Conservation (phyloP, 345 rosid species). For the Acer negundo region DNA sequence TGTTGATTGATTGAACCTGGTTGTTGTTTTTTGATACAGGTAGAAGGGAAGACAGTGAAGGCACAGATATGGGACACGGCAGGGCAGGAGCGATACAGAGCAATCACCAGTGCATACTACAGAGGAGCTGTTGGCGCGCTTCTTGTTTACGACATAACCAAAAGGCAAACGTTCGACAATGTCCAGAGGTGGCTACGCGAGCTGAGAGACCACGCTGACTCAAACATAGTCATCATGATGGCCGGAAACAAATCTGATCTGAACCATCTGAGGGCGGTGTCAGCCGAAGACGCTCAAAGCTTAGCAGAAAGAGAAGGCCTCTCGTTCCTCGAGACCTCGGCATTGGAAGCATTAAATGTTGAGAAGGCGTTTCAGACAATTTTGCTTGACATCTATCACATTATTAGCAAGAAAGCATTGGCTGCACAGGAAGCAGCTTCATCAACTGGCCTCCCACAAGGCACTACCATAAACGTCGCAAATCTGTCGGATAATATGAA, state of each 20-base stretch:
- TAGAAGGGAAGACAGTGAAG: slow-evolving; percentile 72
- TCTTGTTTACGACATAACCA: slow-evolving; percentile 67
- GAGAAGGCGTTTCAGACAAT: slow-evolving; percentile 68
- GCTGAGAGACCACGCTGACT: slow-evolving; percentile 67
- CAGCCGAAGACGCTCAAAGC: slow-evolving; percentile 36
- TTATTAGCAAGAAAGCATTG: slow-evolving; percentile 63
- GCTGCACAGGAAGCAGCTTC: slow-evolving; percentile 60
- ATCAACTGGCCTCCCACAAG: slow-evolving; percentile 49
- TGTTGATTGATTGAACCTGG: not conserved
- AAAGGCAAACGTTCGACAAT: slow-evolving; percentile 65
- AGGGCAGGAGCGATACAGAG: slow-evolving; percentile 71
- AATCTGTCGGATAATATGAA: slow-evolving; percentile 42
- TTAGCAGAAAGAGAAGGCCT: slow-evolving; percentile 54
- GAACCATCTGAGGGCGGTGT: slow-evolving; percentile 52
- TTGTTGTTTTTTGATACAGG: slow-evolving; percentile 29
- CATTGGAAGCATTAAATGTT: slow-evolving; percentile 54
- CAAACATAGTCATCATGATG: slow-evolving; percentile 74
- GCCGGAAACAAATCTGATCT: slow-evolving; percentile 71
- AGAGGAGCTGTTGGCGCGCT: slow-evolving; percentile 76
- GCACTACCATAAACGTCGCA: slow-evolving; percentile 65
- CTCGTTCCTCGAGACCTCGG: slow-evolving; percentile 64
- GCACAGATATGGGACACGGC: slow-evolving; percentile 84
- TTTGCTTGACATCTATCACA: slow-evolving; percentile 57
- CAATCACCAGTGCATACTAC: slow-evolving; percentile 75
- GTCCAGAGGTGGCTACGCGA: slow-evolving; percentile 68